These are phyloP conservation scores for Agapanthus africanus DNA, from an alignment of 106 monocot genomes.

Conservation along the genomic window DNA sequence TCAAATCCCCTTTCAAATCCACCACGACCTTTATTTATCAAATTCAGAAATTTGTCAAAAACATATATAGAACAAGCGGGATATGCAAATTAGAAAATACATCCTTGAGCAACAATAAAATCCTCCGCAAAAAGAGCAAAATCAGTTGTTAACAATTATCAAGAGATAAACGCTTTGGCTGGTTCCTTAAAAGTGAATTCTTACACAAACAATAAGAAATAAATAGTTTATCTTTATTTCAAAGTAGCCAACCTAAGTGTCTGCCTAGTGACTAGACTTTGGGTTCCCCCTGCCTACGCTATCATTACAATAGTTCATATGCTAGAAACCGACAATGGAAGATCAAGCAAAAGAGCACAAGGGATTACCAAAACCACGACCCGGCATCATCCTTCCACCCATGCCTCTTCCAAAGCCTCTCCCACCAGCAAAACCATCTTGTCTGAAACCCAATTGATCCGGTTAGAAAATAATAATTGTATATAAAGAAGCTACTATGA, in stretches of 20 bases:
- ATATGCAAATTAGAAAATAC: background rate
- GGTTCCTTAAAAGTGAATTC: background rate
- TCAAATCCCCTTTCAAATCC: conserved; percentile 4
- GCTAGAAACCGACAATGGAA: background rate
- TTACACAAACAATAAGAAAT: no score
- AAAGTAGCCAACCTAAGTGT: no score
- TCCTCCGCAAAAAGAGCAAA: no score
- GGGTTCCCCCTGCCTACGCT: no score
- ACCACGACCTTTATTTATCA: conserved; percentile 40
- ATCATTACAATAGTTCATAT: no score
- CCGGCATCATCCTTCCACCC: conserved; percentile 71
- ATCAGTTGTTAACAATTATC: background rate
- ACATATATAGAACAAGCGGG: background rate
- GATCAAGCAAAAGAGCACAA: conserved; percentile 1
- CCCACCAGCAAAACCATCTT: conserved; percentile 63
- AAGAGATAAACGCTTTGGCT: background rate
- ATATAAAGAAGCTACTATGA: background rate
- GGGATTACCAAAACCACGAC: conserved; percentile 78
- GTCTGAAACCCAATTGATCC: conserved; percentile 39
- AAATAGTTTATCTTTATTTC: no score
- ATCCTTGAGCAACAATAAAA: no score
- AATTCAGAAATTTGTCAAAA: no score
- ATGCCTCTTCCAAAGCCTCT: conserved; percentile 95
- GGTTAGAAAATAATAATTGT: conserved; percentile 2
- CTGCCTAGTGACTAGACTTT: no score